Percentiles rank a stretch among this genome's conserved stretches.
Conservation (phyloP, 306 rosid species). For the Potentilla sterilis region DNA sequence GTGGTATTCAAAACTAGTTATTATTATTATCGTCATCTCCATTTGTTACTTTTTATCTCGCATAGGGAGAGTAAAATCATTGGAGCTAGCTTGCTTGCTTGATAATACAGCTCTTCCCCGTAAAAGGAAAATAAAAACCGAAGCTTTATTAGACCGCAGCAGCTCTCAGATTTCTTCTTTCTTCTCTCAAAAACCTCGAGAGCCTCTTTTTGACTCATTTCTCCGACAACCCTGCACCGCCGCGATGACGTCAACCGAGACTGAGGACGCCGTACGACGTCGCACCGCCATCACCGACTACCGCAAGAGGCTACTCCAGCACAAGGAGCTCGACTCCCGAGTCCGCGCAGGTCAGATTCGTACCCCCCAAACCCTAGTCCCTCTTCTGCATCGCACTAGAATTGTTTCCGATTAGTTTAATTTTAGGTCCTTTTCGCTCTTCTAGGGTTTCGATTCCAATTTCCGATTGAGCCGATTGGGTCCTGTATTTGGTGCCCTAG, state of each 20-base stretch:
- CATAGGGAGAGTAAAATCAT: neutral
- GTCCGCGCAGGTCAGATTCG: conserved; percentile 73
- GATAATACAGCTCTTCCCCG: neutral
- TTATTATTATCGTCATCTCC: too few species aligned
- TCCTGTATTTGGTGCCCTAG: neutral
- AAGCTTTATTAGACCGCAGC: neutral
- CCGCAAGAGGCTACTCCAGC: conserved; percentile 80
- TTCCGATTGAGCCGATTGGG: conserved; percentile 3
- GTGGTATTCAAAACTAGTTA: too few species aligned
- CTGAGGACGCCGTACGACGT: conserved; percentile 69
- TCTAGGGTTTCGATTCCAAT: neutral
- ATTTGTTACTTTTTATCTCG: too few species aligned
- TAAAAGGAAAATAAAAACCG: neutral
- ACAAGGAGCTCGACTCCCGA: conserved; percentile 83
- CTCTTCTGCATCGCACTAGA: neutral
- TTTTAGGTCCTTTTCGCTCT: neutral
- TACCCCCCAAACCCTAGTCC: conserved; percentile 15
- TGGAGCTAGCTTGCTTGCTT: neutral
- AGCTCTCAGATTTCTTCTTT: neutral
- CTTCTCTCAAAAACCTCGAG: neutral
- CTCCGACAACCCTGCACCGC: neutral
- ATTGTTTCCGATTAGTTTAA: neutral
- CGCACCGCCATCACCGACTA: conserved; percentile 62
- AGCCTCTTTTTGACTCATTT: neutral
- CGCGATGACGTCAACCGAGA: conserved; percentile 57